These are phyloP conservation scores for Claviceps maximensis DNA, from an alignment of 2,329 filamentous ascomycete genomes.

Conservation along the genomic window DNA sequence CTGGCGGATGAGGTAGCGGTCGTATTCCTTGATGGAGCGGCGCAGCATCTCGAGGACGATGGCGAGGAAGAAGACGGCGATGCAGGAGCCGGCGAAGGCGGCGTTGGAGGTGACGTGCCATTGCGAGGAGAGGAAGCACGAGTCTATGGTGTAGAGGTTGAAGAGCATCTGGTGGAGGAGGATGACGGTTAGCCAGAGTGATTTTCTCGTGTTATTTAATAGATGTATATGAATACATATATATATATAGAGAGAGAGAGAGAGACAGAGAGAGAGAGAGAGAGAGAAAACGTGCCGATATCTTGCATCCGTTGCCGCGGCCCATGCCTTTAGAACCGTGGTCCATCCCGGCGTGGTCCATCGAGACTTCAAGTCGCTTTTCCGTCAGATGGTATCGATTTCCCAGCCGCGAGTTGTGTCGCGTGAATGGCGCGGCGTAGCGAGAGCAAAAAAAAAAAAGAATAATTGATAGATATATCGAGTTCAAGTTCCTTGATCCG, in stretches of 20 bases:
- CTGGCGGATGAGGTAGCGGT: slow-evolving; percentile 48
- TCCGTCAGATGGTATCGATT: neutral
- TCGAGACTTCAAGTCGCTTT: too few relatives aligned
- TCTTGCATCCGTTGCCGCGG: slow-evolving; percentile 23
- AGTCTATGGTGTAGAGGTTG: slow-evolving; percentile 63
- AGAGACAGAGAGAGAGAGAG: too few relatives aligned
- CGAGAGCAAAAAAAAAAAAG: too few relatives aligned
- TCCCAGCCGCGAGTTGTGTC: too few relatives aligned
- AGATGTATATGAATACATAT: too few relatives aligned
- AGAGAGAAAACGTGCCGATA: slow-evolving; percentile 21
- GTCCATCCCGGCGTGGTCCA: too few relatives aligned
- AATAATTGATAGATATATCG: too few relatives aligned
- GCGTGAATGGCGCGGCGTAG: too few relatives aligned
- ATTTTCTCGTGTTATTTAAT: too few relatives aligned
- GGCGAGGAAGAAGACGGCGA: slow-evolving; percentile 64
- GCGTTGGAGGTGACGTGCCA: slow-evolving; percentile 59
- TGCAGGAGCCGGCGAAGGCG: slow-evolving; percentile 70
- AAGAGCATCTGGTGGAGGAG: slow-evolving; percentile 52
- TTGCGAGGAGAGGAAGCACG: slow-evolving; percentile 52
- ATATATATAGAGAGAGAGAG: too few relatives aligned
- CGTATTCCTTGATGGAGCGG: slow-evolving; percentile 58
- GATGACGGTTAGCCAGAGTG: neutral
- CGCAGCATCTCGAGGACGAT: slow-evolving; percentile 60
- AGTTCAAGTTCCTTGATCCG: too few relatives aligned
- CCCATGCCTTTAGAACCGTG: slow-evolving; percentile 13